Evolutionary conservation across 1,284 basidiomycete genomes (phyloP).

Genomic region (Puccinia hordei): DNA sequence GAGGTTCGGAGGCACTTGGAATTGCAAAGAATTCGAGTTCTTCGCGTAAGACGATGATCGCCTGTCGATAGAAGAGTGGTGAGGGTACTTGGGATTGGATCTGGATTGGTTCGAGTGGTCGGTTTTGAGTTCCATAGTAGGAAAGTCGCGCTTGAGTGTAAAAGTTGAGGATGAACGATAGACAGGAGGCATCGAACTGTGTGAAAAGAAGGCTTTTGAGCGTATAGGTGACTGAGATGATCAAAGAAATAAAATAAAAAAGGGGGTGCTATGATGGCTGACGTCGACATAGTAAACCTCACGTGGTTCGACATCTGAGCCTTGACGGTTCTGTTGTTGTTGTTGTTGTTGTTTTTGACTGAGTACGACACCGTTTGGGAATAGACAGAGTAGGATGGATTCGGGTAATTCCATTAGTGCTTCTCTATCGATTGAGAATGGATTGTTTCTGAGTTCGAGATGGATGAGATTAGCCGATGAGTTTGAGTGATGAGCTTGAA

Average conservation of each 20-base stretch:
- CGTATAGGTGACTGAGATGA: not conserved
- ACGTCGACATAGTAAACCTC: constrained; percentile 48
- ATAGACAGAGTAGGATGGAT: constrained; percentile 91
- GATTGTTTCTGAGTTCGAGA: constrained; percentile 84
- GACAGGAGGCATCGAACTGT: constrained; percentile 95
- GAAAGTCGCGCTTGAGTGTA: constrained; percentile 81
- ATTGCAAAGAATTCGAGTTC: constrained; percentile 98
- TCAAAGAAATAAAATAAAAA: not conserved
- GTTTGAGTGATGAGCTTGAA: not conserved
- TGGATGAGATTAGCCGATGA: constrained; percentile 62
- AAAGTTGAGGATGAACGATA: constrained; percentile 87
- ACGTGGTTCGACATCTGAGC: constrained; percentile 58
- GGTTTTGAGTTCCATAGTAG: constrained; percentile 83
- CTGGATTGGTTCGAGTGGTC: constrained; percentile 63
- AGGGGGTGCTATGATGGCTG: not conserved
- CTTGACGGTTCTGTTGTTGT: constrained; percentile 58
- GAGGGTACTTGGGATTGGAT: constrained; percentile 66
- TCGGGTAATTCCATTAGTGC: constrained; percentile 98
- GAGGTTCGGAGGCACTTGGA: constrained; percentile 65
- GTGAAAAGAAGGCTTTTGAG: not conserved
- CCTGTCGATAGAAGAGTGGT: constrained; percentile 90
- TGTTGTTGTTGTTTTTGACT: constrained; percentile 74
- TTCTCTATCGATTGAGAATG: constrained; percentile 94
- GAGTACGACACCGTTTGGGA: constrained; percentile 94
- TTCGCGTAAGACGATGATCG: constrained; percentile 95